phyloP scores from a whole-genome alignment of 2,329 filamentous ascomycete genomes.

The Arthrinium puccinioides region DNA sequence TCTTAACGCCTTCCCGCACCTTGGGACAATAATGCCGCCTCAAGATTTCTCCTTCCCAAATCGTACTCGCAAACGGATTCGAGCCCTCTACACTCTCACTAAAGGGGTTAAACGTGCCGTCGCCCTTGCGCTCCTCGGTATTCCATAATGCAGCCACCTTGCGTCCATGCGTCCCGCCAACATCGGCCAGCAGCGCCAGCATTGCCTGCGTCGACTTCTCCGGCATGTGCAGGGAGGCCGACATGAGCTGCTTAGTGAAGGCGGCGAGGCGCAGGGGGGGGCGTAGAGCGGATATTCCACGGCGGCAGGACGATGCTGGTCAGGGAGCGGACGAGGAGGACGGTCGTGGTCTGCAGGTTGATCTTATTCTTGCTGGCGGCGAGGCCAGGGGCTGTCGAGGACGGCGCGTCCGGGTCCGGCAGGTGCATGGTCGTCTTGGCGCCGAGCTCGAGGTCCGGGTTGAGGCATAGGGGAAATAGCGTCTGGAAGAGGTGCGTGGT shows the following conservation, averaged over 20 bases:
- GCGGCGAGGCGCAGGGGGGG: constrained; percentile 81
- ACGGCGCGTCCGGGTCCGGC: constrained; percentile 51
- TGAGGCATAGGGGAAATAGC: constrained; percentile 68
- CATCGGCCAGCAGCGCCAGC: constrained; percentile 67
- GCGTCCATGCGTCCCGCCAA: constrained; percentile 73
- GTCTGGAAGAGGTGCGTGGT: constrained; percentile 88
- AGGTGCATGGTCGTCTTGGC: constrained; percentile 61
- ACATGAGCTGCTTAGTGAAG: constrained; percentile 88
- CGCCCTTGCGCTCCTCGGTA: constrained; percentile 86
- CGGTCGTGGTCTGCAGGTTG: constrained; percentile 91
- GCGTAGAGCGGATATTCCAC: constrained; percentile 65
- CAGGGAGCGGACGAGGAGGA: constrained; percentile 81
- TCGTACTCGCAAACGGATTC: constrained; percentile 83
- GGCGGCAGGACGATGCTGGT: constrained; percentile 73
- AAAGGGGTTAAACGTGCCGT: constrained; percentile 74
- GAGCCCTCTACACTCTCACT: constrained; percentile 71
- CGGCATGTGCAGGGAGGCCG: constrained; percentile 73
- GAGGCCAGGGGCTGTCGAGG: constrained; percentile 26
- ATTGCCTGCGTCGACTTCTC: constrained; percentile 83
- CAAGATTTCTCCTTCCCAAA: constrained; percentile 91
- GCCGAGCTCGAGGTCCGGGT: constrained; percentile 80
- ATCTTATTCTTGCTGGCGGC: constrained; percentile 56
- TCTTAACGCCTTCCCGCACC: constrained; percentile 67
- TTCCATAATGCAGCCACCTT: constrained; percentile 87
- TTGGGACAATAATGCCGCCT: constrained; percentile 79